Evolutionary conservation across 345 rosid genomes (phyloP), one percentile per base, ranked within the genome.

Genomic region (Salix udensis): DNA sequence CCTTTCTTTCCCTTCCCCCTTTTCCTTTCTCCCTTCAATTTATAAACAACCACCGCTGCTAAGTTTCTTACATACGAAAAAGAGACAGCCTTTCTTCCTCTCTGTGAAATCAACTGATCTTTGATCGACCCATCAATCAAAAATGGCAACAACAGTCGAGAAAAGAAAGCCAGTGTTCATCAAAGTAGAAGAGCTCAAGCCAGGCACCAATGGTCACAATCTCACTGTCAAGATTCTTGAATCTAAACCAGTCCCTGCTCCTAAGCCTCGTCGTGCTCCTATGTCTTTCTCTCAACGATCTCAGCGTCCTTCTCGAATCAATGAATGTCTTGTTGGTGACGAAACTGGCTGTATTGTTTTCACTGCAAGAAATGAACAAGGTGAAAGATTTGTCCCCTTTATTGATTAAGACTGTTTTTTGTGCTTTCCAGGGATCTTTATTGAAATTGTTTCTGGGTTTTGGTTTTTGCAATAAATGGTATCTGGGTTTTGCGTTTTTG

Each of bases 341-440:
- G 91, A 89, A 37, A 89, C 96, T 8, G 97, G 87, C 39, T 74
- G 86, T 77, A 91, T 92, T 77, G 79, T 88, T 78, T 92, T 92
- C 91, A 92, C 97, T n/a, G 97, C 97, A 42, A 92, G 97, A 37
- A 89, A 91, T 77, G 96, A 91, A 4, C 96, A 92, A 88, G 97
- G 97, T 90, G 80, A 15, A 10, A 18, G 30, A 31, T 42, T 37
- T 15, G 15, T n/a, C n/a, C 73, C 39, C 7, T 55, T 16, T 8
- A 21, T 48, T 16, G 5, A 7, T 28, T 8, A 8, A 55, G 13
- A 9, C 24, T 46, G 21, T 74, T 16, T 36, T 18, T 37, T 5
- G 19, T 4, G 40, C 14, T 39, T 5, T 58, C 7, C 19, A 19
- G 13, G 40, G 18, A 8, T 31, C 10, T 68, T 15, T 30, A 37